These are phyloP conservation scores for Lepidium didymum DNA, from an alignment of 345 rosid species.

Conservation along the genomic window DNA sequence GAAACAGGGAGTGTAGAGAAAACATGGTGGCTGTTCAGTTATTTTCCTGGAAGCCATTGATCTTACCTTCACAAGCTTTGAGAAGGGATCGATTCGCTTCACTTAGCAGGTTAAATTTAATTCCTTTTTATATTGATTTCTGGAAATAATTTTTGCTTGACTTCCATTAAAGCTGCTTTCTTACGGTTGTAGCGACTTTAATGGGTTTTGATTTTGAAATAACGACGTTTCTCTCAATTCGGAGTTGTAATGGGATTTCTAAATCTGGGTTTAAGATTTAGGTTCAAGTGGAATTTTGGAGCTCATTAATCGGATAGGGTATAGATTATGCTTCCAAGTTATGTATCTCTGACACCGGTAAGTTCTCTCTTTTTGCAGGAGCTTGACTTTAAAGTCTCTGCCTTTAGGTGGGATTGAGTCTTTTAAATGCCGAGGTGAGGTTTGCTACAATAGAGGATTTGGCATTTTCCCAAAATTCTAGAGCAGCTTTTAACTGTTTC, in stretches of 20 bases:
- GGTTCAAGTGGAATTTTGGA: neutral
- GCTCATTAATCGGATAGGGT: neutral
- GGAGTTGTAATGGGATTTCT: neutral
- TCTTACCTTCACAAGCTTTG: conserved; percentile 25
- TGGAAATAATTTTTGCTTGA: neutral
- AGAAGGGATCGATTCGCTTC: conserved; percentile 6
- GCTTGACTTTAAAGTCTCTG: conserved; percentile 5
- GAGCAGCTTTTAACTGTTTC: neutral
- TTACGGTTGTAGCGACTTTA: neutral
- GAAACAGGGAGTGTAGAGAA: neutral
- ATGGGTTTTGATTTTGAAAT: neutral
- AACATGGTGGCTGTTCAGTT: conserved; percentile 37
- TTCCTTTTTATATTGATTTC: neutral
- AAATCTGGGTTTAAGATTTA: conserved; percentile 13
- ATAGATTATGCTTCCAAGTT: neutral
- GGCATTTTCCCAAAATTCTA: neutral
- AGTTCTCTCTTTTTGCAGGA: neutral
- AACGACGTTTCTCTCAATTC: neutral
- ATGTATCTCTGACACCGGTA: neutral
- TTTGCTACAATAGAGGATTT: neutral
- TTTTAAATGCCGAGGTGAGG: conserved; percentile 13
- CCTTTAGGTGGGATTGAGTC: conserved; percentile 19
- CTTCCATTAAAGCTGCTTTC: neutral
- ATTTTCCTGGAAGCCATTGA: conserved; percentile 34
- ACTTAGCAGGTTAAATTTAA: conserved; percentile 26